Conservation (phyloP, 331 rosid genomes). For the Pyracantha coccinea region DNA sequence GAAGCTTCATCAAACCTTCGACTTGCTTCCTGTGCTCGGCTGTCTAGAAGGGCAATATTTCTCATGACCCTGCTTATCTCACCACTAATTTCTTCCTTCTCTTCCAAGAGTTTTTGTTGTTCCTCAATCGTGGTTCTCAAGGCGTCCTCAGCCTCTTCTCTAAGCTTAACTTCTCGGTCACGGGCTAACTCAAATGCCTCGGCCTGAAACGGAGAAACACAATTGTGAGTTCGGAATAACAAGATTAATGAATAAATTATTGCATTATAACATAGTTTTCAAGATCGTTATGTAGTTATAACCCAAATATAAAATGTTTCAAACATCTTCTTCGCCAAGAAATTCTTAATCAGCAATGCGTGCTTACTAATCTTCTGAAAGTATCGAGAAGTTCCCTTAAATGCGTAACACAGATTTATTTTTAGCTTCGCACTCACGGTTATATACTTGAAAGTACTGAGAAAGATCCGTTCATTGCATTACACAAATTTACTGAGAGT, state of each 20-base stretch:
- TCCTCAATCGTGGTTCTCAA: conserved; percentile 39
- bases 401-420: neutral
- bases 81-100: conserved; percentile 37
- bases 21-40: conserved; percentile 49
- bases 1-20: conserved; percentile 59
- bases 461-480: neutral
- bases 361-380: neutral
- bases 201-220: conserved; percentile 24
- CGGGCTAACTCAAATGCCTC: conserved; percentile 43
- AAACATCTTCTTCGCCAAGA: neutral
- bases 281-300: neutral
- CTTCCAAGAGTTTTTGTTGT: conserved; percentile 48
- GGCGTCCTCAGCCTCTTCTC: conserved; percentile 50
- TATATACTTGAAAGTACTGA: neutral
- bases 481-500: neutral
- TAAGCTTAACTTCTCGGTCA: conserved; percentile 38
- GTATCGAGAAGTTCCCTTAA: neutral
- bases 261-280: neutral
- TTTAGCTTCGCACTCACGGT: neutral
- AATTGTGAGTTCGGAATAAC: conserved; percentile 2
- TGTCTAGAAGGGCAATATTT: conserved; percentile 63
- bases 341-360: neutral
- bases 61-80: conserved; percentile 57
- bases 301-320: neutral
- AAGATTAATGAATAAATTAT: conserved; percentile 14